Evolutionary conservation across 495 filamentous ascomycete species (phyloP).

Genomic region (Neurospora tetrasperma): DNA sequence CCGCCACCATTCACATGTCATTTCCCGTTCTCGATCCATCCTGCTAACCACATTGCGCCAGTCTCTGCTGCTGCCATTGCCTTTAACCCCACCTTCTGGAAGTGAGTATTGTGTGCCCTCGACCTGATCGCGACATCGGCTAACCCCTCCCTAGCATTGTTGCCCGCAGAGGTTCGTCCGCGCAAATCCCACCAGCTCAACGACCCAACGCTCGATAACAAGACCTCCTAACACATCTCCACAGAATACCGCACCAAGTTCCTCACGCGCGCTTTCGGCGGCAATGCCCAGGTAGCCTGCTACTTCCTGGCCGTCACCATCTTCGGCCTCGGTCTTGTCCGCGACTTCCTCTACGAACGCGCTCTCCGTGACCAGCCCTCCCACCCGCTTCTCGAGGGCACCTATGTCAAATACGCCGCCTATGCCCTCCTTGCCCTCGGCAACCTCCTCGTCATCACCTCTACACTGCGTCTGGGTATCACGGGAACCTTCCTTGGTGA

Average conservation of each 20-base stretch:
- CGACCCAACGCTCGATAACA: neutral
- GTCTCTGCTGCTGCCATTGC: conserved; percentile 57
- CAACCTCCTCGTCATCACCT: conserved; percentile 76
- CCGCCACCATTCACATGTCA: conserved; percentile 6
- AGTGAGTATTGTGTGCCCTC: conserved; percentile 39
- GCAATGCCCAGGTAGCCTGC: conserved; percentile 72
- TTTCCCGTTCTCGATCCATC: neutral
- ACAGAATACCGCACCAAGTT: conserved; percentile 84
- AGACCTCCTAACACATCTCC: conserved; percentile 4
- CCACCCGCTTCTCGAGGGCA: conserved; percentile 47
- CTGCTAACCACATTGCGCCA: conserved; percentile 22
- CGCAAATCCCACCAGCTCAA: neutral
- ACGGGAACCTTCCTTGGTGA: conserved; percentile 96
- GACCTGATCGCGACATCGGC: neutral
- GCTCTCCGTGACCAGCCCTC: conserved; percentile 72
- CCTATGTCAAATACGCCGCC: conserved; percentile 45
- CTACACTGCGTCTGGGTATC: conserved; percentile 86
- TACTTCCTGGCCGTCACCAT: conserved; percentile 82
- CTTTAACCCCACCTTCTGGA: conserved; percentile 76
- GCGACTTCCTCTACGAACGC: conserved; percentile 66
- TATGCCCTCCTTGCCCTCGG: conserved; percentile 61
- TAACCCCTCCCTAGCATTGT: conserved; percentile 38
- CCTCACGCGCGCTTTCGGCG: conserved; percentile 77
- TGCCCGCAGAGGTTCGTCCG: conserved; percentile 51
- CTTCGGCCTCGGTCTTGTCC: conserved; percentile 81